Conservation (phyloP, 1,284 basidiomycete species). For the Paramarasmius palmivorus region DNA sequence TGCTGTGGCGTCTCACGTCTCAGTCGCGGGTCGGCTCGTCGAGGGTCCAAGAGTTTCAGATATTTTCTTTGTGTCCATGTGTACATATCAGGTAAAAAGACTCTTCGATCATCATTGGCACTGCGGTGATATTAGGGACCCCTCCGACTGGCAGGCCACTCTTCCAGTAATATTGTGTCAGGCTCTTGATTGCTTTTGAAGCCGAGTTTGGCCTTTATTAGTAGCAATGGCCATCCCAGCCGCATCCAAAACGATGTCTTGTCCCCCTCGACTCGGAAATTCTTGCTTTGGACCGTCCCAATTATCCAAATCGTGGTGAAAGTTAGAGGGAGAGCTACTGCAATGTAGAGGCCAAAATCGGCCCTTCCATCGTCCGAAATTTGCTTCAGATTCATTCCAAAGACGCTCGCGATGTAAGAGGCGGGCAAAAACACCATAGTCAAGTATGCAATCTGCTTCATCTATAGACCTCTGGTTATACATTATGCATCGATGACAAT, state of each 20-base stretch:
- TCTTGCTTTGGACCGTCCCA: constrained; percentile 38
- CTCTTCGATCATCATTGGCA: too few species aligned
- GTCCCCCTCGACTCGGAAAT: constrained; percentile 18
- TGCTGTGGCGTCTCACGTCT: too few species aligned
- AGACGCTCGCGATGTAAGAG: constrained; percentile 35
- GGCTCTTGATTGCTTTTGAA: too few species aligned
- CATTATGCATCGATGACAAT: constrained; percentile 18
- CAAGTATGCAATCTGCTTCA: constrained; percentile 41
- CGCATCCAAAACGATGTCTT: constrained; percentile 16
- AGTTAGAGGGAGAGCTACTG: constrained; percentile 35
- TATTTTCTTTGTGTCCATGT: too few species aligned
- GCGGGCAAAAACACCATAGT: constrained; percentile 37
- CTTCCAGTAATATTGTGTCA: too few species aligned
- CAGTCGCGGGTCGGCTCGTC: too few species aligned
- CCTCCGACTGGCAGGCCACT: too few species aligned
- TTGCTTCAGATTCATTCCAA: constrained; percentile 44
- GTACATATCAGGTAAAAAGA: too few species aligned
- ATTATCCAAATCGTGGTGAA: constrained; percentile 40
- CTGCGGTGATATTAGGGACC: too few species aligned
- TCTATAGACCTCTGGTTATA: too few species aligned
- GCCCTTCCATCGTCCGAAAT: constrained; percentile 30
- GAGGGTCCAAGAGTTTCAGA: too few species aligned
- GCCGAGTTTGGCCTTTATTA: background rate
- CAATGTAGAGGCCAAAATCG: constrained; percentile 34
- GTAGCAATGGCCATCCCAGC: constrained; percentile 16